Evolutionary conservation across 148 eudicot genomes (phyloP).

Genomic region (Silene latifolia): DNA sequence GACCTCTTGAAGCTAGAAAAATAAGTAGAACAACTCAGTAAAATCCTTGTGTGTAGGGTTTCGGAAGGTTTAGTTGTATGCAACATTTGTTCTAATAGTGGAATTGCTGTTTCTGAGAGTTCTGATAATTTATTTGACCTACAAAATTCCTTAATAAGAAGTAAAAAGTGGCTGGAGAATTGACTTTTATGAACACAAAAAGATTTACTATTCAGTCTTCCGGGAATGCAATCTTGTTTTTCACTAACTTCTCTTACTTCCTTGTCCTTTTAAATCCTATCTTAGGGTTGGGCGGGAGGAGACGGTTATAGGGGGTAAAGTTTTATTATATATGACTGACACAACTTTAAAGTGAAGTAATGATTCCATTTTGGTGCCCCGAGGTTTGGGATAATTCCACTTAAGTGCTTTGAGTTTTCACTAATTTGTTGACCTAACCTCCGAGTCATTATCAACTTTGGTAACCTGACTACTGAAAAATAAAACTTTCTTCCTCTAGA

Average conservation of each 20-base stretch:
- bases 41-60: not conserved
- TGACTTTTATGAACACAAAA: not conserved
- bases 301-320: not conserved
- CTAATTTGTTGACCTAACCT: too few relatives aligned
- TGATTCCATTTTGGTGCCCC: too few relatives aligned
- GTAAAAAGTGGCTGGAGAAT: not conserved
- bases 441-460: too few relatives aligned
- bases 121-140: not conserved
- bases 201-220: not conserved
- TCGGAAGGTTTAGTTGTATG: not conserved
- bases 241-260: not conserved
- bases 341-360: too few relatives aligned
- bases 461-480: too few relatives aligned
- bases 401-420: too few relatives aligned
- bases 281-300: not conserved
- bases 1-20: not conserved
- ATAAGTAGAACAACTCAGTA: not conserved
- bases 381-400: too few relatives aligned
- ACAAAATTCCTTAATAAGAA: not conserved
- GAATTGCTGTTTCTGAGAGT: not conserved
- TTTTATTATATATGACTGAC: too few relatives aligned
- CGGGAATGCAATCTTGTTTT: not conserved
- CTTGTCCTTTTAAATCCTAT: conserved; percentile 1
- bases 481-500: too few relatives aligned
- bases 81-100: not conserved